A percentile compares a stretch with the other conserved stretches of the same genome.
Conservation (phyloP, 176 grass and related monocot species). For the Elymus sibiricus region DNA sequence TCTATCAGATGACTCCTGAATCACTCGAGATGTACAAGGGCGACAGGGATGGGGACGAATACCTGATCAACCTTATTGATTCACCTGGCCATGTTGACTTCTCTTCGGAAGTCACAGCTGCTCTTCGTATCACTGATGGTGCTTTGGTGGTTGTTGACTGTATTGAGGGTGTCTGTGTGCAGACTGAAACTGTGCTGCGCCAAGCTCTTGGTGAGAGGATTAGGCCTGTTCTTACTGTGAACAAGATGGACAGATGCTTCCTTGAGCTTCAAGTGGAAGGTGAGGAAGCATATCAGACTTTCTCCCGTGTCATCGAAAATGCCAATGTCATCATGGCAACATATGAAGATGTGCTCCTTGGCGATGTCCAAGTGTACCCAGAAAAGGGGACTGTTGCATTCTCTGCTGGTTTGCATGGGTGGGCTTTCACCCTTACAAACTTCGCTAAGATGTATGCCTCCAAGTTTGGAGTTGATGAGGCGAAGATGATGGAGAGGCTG, state of each 20-base stretch:
- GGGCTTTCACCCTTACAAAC: constrained; percentile 73
- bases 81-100: constrained; percentile 79
- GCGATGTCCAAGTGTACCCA: constrained; percentile 85
- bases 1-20: constrained; percentile 68
- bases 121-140: constrained; percentile 72
- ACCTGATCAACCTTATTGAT: constrained; percentile 78
- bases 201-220: constrained; percentile 86
- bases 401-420: constrained; percentile 68
- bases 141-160: constrained; percentile 76
- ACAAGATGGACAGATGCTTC: constrained; percentile 87
- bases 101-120: constrained; percentile 67
- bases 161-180: constrained; percentile 81
- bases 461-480: constrained; percentile 81
- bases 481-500: constrained; percentile 88
- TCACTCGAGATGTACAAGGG: constrained; percentile 62
- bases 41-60: constrained; percentile 48
- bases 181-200: constrained; percentile 72
- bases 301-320: constrained; percentile 65
- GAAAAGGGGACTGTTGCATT: constrained; percentile 84
- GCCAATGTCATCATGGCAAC: constrained; percentile 87
- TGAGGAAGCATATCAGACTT: constrained; percentile 73
- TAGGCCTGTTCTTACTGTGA: constrained; percentile 70
- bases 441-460: constrained; percentile 89
- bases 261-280: constrained; percentile 82
- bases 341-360: constrained; percentile 73